phyloP scores from a whole-genome alignment of 2,329 filamentous ascomycete species.

The Exophiala oligosperma region DNA sequence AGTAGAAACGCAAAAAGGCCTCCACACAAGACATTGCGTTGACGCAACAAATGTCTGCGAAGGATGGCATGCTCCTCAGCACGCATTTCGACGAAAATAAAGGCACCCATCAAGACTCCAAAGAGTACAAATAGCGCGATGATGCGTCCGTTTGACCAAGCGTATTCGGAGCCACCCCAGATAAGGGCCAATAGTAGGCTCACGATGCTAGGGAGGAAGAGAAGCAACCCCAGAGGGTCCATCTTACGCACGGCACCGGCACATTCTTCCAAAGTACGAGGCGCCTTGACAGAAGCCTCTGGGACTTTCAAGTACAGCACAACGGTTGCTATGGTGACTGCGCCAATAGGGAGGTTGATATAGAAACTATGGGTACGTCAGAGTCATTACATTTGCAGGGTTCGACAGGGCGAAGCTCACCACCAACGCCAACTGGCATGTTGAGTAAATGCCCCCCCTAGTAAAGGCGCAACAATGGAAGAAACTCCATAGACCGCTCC shows the following conservation, averaged over 20 bases:
- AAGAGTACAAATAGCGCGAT: conserved; percentile 35
- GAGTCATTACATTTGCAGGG: not conserved
- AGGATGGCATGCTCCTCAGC: too few relatives aligned
- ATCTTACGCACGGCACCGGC: conserved; percentile 29
- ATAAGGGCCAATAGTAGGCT: conserved; percentile 49
- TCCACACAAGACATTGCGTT: too few relatives aligned
- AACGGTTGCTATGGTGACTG: conserved; percentile 34
- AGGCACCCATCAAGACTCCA: conserved; percentile 48
- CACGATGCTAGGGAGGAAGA: conserved; percentile 45
- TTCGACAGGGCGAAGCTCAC: conserved; percentile 1
- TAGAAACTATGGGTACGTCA: conserved; percentile 34
- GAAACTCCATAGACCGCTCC: conserved; percentile 59
- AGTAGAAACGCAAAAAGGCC: too few relatives aligned
- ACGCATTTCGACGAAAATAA: conserved; percentile 27
- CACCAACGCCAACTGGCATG: conserved; percentile 33
- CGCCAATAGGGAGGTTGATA: conserved; percentile 40
- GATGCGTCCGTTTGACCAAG: conserved; percentile 34
- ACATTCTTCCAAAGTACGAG: conserved; percentile 20
- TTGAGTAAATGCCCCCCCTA: conserved; percentile 46
- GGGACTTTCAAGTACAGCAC: conserved; percentile 35
- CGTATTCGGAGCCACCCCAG: conserved; percentile 32
- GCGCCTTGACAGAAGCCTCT: conserved; percentile 24
- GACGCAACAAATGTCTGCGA: too few relatives aligned
- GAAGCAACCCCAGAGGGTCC: conserved; percentile 42
- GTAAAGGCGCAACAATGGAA: conserved; percentile 37